Evolutionary conservation across 2,329 filamentous ascomycete genomes (phyloP), one percentile per base, ranked within the genome.

Genomic region (Cytospora leucostoma): DNA sequence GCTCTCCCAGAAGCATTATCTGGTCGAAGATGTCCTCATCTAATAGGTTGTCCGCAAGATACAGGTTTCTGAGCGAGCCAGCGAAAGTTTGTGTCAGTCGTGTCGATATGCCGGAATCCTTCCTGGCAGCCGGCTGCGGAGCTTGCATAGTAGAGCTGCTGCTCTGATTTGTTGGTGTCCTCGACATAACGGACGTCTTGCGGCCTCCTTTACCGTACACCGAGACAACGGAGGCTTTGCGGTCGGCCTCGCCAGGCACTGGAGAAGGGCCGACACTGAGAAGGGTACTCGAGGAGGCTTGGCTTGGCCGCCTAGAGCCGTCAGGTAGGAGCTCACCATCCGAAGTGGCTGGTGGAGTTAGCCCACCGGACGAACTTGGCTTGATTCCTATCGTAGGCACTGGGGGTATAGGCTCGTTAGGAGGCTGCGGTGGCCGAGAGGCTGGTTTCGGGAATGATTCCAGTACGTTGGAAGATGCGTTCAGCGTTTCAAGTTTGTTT

Each of bases 21-120:
- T 98, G 91, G 68, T 97, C 93, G 73, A 98, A 98, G 0, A 97
- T 90, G 70, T 98, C 94, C 70, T 98, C 95, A 62, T 95, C 91
- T 32, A 99, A 84, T 65, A 93, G 87, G 73, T 99, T 99, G 73
- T 99, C 95, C 8, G 95, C 95, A 64, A 99, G 81, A 71, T 92
- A 94, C 0, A 99, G 79, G 71, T 96, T 90, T 57, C 89, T 85
- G 66, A 99, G 78, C 7, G 93, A 96, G 7, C 88, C 89, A 10
- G 92, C 91, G 80, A 99, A 98, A 0, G 95, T 99, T 67, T 89
- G 91, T 19, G 88, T 85, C 63, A 96, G 79, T 69, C 91, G 87
- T 70, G 89, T 89, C 17, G 91, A 93, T 62, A 96, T 80, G 53
- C 88, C 91, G 0, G 95, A 98, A 74, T 99, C 95, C 77, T 99